Evolutionary conservation across 768 basidiomycete genomes (phyloP), one percentile per base, ranked within the genome.

Genomic region (Lactarius psammicola): DNA sequence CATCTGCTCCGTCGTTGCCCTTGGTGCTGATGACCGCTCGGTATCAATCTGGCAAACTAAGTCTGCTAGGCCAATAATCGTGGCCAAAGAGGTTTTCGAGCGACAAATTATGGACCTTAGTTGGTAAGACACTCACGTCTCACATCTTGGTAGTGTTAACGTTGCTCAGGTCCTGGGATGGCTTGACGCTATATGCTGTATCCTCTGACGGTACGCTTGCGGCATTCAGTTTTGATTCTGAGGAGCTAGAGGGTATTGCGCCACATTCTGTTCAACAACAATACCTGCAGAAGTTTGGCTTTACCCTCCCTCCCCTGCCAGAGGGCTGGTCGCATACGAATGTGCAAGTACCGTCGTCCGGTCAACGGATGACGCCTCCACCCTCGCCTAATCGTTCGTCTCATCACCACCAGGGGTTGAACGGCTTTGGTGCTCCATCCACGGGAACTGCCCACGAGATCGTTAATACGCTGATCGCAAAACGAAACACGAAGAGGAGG

Each of bases 41-140:
- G 87, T 99, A 33, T 97, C 95, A 3, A 86, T 99, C 9, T 99
- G 97, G 97, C 88, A 95, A 75, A 98, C 96, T 4, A 94, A 95
- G 69, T 86, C 88, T 0, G 92, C 91, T 3, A 84, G 92, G 40
- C 97, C 97, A 1, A 78, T 98, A 20, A 91, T 97, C 56, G 96
- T 98, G 2, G 87, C 95, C 0, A 89, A 92, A 72, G 94, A 98
- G 68, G 90, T 95, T 0, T 98, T 98, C 68, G 95, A 95, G 61
- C 79, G 95, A 65, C 92, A 95, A 70, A 92, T 98, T 56, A 88
- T 98, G 84, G 97, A 99, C 75, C 80, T 99, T 20, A 92, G 88
- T 73, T 99, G 97, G 97, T 95, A 71, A 71, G 88, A 31, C 10
- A 10, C 15, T 6, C 31, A 23, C 20, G 2, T 15, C 9, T 34